Evolutionary conservation across 805 yeast species (phyloP).

Genomic region (Ogataea neopini): DNA sequence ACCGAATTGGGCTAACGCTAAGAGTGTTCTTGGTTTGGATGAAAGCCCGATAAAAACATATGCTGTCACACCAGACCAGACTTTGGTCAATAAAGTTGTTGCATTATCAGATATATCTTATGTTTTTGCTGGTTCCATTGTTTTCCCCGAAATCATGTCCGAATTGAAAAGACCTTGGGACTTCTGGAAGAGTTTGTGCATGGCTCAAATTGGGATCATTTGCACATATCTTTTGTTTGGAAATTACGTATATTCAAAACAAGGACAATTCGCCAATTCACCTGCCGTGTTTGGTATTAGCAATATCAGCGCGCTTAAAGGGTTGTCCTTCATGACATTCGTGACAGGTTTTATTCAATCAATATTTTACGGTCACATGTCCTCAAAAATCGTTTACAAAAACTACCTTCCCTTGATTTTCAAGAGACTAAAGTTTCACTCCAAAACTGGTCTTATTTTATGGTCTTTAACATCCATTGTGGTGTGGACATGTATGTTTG

Average conservation of each 20-base stretch:
- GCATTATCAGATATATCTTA: conserved; percentile 48
- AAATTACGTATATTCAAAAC: conserved; percentile 43
- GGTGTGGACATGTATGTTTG: conserved; percentile 19
- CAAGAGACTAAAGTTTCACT: conserved; percentile 34
- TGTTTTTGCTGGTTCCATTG: conserved; percentile 53
- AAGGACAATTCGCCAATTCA: conserved; percentile 45
- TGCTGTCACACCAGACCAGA: conserved; percentile 16
- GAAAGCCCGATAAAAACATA: conserved; percentile 22
- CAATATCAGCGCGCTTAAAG: conserved; percentile 30
- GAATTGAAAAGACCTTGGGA: conserved; percentile 51
- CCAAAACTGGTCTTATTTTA: conserved; percentile 32
- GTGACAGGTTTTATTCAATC: conserved; percentile 45
- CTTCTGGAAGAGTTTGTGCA: conserved; percentile 47
- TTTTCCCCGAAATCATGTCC: conserved; percentile 48
- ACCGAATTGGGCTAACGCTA: conserved; percentile 27
- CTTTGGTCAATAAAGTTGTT: conserved; percentile 33
- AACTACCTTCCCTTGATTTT: conserved; percentile 37
- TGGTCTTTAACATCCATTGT: conserved; percentile 19
- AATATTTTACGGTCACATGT: conserved; percentile 47
- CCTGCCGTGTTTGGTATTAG: conserved; percentile 48
- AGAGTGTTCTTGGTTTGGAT: conserved; percentile 20
- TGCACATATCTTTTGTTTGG: conserved; percentile 43
- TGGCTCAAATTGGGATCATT: conserved; percentile 44
- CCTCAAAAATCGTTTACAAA: conserved; percentile 46
- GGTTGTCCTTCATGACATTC: conserved; percentile 40